A percentile compares a stretch with the other conserved stretches of the same genome.
Conservation (phyloP, 768 basidiomycete species). For the Boletus eberwhitei region DNA sequence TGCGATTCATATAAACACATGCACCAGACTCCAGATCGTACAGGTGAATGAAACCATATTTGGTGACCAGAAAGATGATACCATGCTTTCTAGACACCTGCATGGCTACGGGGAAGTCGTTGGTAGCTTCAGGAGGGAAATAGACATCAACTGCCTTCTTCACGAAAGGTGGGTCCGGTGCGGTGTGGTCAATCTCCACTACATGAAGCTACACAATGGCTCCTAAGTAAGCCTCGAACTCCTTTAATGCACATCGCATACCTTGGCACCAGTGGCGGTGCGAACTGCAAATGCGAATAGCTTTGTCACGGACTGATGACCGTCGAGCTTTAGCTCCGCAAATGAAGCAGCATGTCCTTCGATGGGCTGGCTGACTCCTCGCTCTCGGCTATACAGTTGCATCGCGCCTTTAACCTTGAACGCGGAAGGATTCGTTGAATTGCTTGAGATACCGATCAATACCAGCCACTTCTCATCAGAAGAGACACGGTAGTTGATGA, state of each 20-base stretch:
- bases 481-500: slow-evolving; percentile 96
- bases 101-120: slow-evolving; percentile 99
- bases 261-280: slow-evolving; percentile 97
- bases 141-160: slow-evolving; percentile 99
- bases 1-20: slow-evolving; percentile 99
- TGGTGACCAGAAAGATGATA: slow-evolving; percentile 95
- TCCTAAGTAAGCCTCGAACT: slow-evolving; percentile 7
- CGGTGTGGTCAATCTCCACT: slow-evolving; percentile 95
- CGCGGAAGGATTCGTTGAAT: slow-evolving; percentile 86
- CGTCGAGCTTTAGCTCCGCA: slow-evolving; percentile 87
- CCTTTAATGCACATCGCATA: slow-evolving; percentile 34
- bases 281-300: slow-evolving; percentile 94
- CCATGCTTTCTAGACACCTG: slow-evolving; percentile 97
- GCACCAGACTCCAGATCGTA: slow-evolving; percentile 97
- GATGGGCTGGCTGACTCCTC: slow-evolving; percentile 94
- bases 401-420: slow-evolving; percentile 99
- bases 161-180: slow-evolving; percentile 86
- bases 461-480: slow-evolving; percentile 97
- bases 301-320: slow-evolving; percentile 80
- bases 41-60: slow-evolving; percentile 98
- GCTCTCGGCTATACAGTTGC: slow-evolving; percentile 92
- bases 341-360: slow-evolving; percentile 98
- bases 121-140: slow-evolving; percentile 97
- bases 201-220: slow-evolving; percentile 74
- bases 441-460: slow-evolving; percentile 90